phyloP scores from a whole-genome alignment of 2,329 filamentous ascomycete genomes.

The Apiospora sp. region DNA sequence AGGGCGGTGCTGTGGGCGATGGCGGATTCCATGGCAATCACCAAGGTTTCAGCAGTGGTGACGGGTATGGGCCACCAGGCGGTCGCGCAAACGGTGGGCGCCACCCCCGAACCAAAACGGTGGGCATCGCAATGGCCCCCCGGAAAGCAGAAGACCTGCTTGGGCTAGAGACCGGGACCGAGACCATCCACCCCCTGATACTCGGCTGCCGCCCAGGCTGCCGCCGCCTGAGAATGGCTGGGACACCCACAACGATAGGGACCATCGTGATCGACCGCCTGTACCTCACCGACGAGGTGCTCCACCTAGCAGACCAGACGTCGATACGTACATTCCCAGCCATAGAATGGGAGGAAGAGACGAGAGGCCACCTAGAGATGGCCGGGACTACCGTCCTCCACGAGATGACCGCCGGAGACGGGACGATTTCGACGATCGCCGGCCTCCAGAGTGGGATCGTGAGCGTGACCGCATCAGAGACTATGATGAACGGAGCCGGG shows the following conservation, averaged over 20 bases:
- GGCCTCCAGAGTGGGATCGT: slow-evolving; percentile 50
- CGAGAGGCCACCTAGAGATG: slow-evolving; percentile 39
- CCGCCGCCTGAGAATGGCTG: slow-evolving; percentile 53
- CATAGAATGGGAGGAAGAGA: slow-evolving; percentile 48
- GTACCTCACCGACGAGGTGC: neutral
- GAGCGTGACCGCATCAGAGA: slow-evolving; percentile 37
- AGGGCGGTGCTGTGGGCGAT: slow-evolving; percentile 87
- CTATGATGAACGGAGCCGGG: slow-evolving; percentile 46
- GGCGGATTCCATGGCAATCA: slow-evolving; percentile 59
- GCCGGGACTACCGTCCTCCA: slow-evolving; percentile 44
- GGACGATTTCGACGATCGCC: slow-evolving; percentile 47
- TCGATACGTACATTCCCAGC: slow-evolving; percentile 60
- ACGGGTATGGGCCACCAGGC: slow-evolving; percentile 61
- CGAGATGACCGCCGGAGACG: slow-evolving; percentile 42
- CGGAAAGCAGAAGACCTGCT: slow-evolving; percentile 54
- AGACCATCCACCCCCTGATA: slow-evolving; percentile 44
- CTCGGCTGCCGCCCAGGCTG: slow-evolving; percentile 57
- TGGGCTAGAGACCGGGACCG: slow-evolving; percentile 59
- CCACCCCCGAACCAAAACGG: slow-evolving; percentile 40
- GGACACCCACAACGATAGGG: slow-evolving; percentile 46
- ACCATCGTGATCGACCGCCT: slow-evolving; percentile 28
- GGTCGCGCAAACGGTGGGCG: slow-evolving; percentile 45
- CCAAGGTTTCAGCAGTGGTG: slow-evolving; percentile 60
- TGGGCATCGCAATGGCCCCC: slow-evolving; percentile 46
- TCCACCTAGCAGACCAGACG: slow-evolving; percentile 42